Evolutionary conservation across 805 yeast species (phyloP).

Genomic region (Kazachstania africana): DNA sequence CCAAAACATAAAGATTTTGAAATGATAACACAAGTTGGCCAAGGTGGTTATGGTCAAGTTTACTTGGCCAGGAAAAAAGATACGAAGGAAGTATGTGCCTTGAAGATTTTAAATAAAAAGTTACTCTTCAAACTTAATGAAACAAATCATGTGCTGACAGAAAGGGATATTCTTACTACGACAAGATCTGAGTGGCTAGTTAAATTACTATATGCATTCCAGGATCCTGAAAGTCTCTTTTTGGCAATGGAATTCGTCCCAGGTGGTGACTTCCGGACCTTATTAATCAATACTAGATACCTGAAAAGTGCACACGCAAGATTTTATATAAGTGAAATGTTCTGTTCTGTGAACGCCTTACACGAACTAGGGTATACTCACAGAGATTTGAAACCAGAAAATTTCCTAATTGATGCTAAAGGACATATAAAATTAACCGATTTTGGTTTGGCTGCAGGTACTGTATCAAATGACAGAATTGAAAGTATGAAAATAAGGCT

Average conservation of each 20-base stretch:
- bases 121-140: constrained; percentile 82
- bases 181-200: constrained; percentile 95
- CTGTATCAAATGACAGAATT: constrained; percentile 83
- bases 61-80: constrained; percentile 89
- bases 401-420: constrained; percentile 61
- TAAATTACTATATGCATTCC: constrained; percentile 86
- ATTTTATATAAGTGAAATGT: constrained; percentile 93
- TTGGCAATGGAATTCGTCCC: constrained; percentile 99
- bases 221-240: constrained; percentile 79
- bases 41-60: constrained; percentile 99
- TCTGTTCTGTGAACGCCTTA: constrained; percentile 82
- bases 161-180: constrained; percentile 92
- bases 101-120: constrained; percentile 82
- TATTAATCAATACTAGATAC: constrained; percentile 85
- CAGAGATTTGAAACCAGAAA: constrained; percentile 92
- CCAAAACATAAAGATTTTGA: constrained; percentile 93
- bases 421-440: constrained; percentile 79
- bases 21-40: constrained; percentile 96
- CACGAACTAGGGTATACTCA: constrained; percentile 95
- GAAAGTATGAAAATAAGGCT: constrained; percentile 75
- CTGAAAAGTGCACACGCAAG: constrained; percentile 91
- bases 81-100: constrained; percentile 89
- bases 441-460: constrained; percentile 95
- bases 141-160: constrained; percentile 90
- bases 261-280: constrained; percentile 95